Percentiles rank a stretch among this genome's conserved stretches.
Evolutionary conservation across 257 asterid species (phyloP).

Genomic region (Solanum lignicaule): DNA sequence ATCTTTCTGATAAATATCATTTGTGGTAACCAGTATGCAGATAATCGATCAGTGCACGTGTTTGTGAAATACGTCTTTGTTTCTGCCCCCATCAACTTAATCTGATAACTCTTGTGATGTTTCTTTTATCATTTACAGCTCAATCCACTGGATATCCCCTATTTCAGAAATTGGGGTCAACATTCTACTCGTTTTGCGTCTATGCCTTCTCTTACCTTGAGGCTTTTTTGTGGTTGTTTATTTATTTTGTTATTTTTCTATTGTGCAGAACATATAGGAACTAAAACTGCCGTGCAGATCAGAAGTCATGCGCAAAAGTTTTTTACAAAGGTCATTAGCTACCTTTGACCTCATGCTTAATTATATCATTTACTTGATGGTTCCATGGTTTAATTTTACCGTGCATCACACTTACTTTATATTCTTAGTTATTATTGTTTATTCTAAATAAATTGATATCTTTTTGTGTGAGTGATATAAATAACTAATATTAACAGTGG

Average conservation of each 20-base stretch:
- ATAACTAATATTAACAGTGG: neutral
- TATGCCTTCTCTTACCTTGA: neutral
- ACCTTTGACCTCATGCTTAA: neutral
- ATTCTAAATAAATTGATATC: neutral
- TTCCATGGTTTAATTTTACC: neutral
- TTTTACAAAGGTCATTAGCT: constrained; percentile 78
- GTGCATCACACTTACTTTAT: neutral
- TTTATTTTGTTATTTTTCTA: constrained; percentile 27
- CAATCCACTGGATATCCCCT: neutral
- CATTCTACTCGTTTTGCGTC: neutral
- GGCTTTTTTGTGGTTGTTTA: constrained; percentile 30
- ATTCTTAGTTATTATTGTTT: neutral
- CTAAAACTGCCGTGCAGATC: constrained; percentile 99
- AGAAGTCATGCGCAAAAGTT: constrained; percentile 99
- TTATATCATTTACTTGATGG: neutral
- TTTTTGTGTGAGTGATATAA: neutral
- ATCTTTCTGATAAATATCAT: neutral
- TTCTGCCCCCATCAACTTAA: neutral
- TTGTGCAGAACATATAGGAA: constrained; percentile 93
- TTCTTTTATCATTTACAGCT: neutral
- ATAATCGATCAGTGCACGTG: neutral
- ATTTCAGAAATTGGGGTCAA: neutral
- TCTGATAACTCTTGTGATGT: neutral
- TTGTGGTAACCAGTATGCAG: neutral
- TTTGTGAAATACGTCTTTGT: neutral